A percentile compares a stretch with the other conserved stretches of the same genome.
Evolutionary conservation across 2,329 filamentous ascomycete species (phyloP).

Genomic region (Byssothecium circinans): DNA sequence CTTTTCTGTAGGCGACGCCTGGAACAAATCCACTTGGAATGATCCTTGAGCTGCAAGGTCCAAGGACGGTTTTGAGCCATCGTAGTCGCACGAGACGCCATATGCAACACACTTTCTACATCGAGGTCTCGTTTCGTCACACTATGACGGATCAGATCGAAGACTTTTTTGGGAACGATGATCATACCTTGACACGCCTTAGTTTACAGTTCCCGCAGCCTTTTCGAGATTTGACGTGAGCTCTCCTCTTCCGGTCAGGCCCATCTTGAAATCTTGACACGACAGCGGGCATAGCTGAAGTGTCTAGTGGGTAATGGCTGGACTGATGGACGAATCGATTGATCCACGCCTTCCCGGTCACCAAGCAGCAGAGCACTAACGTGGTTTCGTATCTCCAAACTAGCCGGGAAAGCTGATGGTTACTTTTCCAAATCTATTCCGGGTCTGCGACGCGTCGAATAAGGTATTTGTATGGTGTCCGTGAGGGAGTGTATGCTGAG

Average conservation of each 20-base stretch:
- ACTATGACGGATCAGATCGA: constrained; percentile 42
- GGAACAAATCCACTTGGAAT: constrained; percentile 24
- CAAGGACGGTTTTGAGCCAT: constrained; percentile 32
- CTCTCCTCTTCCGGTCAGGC: constrained; percentile 22
- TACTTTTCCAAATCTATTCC: background rate
- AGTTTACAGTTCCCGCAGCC: constrained; percentile 62
- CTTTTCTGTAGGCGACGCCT: background rate
- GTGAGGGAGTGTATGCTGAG: background rate
- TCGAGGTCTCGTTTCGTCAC: constrained; percentile 55
- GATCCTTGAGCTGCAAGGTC: constrained; percentile 35
- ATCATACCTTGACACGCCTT: constrained; percentile 54
- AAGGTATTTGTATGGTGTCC: background rate
- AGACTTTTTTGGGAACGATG: background rate
- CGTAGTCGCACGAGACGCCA: constrained; percentile 55
- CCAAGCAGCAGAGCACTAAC: background rate
- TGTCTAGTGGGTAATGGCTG: background rate
- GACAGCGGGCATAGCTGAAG: constrained; percentile 17
- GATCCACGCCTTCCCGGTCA: background rate
- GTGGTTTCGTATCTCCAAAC: background rate
- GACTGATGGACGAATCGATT: background rate
- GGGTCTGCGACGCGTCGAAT: background rate
- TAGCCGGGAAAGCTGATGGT: background rate
- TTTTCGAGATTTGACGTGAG: constrained; percentile 57
- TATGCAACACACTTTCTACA: constrained; percentile 54
- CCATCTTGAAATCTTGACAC: constrained; percentile 12